Evolutionary conservation across 148 eudicot genomes (phyloP).

Genomic region (Rhododendron henanense): DNA sequence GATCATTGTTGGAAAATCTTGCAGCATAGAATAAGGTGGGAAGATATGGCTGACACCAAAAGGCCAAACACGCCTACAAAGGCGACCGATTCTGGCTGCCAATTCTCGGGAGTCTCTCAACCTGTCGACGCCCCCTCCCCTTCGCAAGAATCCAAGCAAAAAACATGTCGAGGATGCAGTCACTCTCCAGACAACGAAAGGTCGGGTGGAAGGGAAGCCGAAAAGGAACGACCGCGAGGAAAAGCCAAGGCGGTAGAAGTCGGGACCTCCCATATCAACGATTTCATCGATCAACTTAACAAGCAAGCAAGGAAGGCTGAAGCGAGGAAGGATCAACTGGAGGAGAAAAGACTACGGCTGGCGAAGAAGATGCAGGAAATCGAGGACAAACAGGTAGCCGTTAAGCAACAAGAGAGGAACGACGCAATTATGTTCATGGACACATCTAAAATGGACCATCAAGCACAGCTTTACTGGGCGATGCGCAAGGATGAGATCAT

Average conservation of each 20-base stretch:
- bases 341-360: not conserved
- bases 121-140: not conserved
- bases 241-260: not conserved
- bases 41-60: not conserved
- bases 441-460: not conserved
- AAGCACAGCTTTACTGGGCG: not conserved
- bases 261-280: not conserved
- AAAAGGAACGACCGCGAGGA: not conserved
- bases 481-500: not conserved
- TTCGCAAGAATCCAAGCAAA: not conserved
- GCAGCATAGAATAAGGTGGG: not conserved
- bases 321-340: not conserved
- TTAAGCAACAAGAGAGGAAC: not conserved
- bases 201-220: not conserved
- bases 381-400: not conserved
- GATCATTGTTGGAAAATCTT: not conserved
- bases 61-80: not conserved
- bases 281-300: not conserved
- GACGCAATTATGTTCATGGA: not conserved
- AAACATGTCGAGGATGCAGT: not conserved
- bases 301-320: not conserved
- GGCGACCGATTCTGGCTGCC: not conserved
- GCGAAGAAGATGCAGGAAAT: not conserved
- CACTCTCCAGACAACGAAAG: not conserved
- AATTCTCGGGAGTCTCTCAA: not conserved